phyloP scores from a whole-genome alignment of 2,329 filamentous ascomycete genomes.

The Fusarium sp. region DNA sequence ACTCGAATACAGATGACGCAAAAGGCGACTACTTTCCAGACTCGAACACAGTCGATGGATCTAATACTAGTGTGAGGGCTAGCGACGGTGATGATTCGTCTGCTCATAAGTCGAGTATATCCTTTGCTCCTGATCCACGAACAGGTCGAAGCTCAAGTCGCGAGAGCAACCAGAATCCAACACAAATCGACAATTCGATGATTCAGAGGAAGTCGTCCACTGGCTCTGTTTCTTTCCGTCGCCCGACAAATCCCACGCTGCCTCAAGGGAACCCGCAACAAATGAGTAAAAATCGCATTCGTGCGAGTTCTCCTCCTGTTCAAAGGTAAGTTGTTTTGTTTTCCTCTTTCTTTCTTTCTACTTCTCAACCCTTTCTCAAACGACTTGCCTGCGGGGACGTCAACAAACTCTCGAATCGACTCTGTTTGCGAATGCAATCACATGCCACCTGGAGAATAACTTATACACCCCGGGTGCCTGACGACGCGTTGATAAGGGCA shows the following conservation, averaged over 20 bases:
- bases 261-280: slow-evolving; percentile 65
- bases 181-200: slow-evolving; percentile 32
- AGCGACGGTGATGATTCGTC: slow-evolving; percentile 54
- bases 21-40: slow-evolving; percentile 50
- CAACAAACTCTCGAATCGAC: slow-evolving; percentile 1
- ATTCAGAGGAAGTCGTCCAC: slow-evolving; percentile 61
- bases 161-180: slow-evolving; percentile 49
- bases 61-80: slow-evolving; percentile 44
- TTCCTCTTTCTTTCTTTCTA: slow-evolving; percentile 7
- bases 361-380: background rate
- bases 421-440: slow-evolving; percentile 4
- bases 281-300: slow-evolving; percentile 60
- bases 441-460: background rate
- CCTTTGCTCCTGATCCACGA: slow-evolving; percentile 55
- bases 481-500: background rate
- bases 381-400: background rate
- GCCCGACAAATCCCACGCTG: slow-evolving; percentile 61
- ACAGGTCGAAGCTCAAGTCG: slow-evolving; percentile 46
- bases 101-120: slow-evolving; percentile 53
- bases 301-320: slow-evolving; percentile 65
- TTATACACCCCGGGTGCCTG: background rate
- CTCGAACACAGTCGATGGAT: slow-evolving; percentile 45
- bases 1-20: slow-evolving; percentile 20
- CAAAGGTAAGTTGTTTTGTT: slow-evolving; percentile 59
- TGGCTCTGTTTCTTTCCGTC: slow-evolving; percentile 64